Evolutionary conservation across 345 rosid genomes (phyloP).

Genomic region (Gossypium stocksii): DNA sequence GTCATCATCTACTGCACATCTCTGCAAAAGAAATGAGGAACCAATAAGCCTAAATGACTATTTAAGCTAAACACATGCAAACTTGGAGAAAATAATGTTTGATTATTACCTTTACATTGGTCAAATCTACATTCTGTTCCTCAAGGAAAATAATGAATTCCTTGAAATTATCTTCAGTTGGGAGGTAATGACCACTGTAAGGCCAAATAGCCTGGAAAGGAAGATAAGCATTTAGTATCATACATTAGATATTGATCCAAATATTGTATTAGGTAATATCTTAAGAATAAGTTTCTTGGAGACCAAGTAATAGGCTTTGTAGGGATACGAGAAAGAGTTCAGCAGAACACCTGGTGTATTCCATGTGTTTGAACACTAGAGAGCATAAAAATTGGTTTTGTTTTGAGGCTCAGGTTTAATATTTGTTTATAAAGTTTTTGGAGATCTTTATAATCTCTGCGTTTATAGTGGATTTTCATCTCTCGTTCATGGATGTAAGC

Average conservation of each 20-base stretch:
- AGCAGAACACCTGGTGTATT: too few species aligned
- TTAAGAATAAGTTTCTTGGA: too few species aligned
- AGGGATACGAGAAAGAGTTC: too few species aligned
- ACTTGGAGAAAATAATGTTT: not conserved
- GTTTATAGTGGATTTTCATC: too few species aligned
- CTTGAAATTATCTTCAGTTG: constrained; percentile 7
- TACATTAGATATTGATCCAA: too few species aligned
- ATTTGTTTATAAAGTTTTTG: too few species aligned
- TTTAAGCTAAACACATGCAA: not conserved
- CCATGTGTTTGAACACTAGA: not conserved
- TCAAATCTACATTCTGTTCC: constrained; percentile 5
- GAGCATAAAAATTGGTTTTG: not conserved
- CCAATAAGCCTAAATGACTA: not conserved
- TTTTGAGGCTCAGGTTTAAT: not conserved
- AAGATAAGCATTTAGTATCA: not conserved
- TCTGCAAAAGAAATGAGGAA: not conserved
- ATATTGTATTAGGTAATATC: too few species aligned
- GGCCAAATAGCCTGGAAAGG: not conserved
- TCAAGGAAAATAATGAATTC: constrained; percentile 1
- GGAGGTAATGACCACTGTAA: constrained; percentile 8
- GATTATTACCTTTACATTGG: not conserved
- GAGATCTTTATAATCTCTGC: too few species aligned
- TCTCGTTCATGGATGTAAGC: not conserved
- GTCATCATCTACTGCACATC: not conserved
- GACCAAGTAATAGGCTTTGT: too few species aligned